Base-by-base conservation (phyloP, 1,139 yeast species). In the Sugiyamaella xylanicola region DNA sequence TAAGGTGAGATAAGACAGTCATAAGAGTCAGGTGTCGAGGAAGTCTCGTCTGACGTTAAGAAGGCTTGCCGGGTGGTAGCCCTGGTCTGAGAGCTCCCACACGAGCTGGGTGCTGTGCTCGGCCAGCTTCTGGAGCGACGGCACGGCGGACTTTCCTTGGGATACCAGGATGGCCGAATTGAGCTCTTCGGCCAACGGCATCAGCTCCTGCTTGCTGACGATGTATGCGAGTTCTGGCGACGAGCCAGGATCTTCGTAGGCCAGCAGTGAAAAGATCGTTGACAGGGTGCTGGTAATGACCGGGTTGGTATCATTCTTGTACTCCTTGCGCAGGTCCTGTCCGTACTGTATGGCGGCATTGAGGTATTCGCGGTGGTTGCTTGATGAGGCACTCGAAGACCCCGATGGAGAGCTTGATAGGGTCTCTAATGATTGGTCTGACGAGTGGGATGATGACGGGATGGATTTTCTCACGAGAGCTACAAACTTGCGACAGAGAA, bases 401-500 rank as follows among this genome's bases (percentile, higher is more conserved):
- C n/a, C n/a, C n/a, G n/a, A n/a, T n/a, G n/a, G n/a, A n/a, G n/a
- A n/a, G n/a, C n/a, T n/a, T n/a, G n/a, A n/a, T n/a, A n/a, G n/a
- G n/a, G n/a, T n/a, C n/a, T n/a, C 36, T 37, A n/a, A 53, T 55
- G 2, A 27, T 53, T 21, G 55, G 44, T 13, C 27, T 37, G 47
- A 51, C 42, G 27, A 44, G 53, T n/a, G 53, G 22, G 21, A 52
- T 44, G 5, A 43, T 48, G 13, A 58, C 17, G 51, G 53, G 27
- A 59, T 48, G 27, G 57, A 55, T 20, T 49, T 49, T n/a, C 64
- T 61, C 40, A 79, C 74, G 59, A 78, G 62, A 55, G 76, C 74
- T 2, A 83, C 75, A 59, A 85, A 76, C 69, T 81, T 74, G 62
- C 83, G 72, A 63, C 83, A 74, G 57, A 77, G 69, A 60, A 85